A percentile compares a stretch with the other conserved stretches of the same genome.
Evolutionary conservation across 805 yeast species (phyloP).

Genomic region (Saitoella complicata): DNA sequence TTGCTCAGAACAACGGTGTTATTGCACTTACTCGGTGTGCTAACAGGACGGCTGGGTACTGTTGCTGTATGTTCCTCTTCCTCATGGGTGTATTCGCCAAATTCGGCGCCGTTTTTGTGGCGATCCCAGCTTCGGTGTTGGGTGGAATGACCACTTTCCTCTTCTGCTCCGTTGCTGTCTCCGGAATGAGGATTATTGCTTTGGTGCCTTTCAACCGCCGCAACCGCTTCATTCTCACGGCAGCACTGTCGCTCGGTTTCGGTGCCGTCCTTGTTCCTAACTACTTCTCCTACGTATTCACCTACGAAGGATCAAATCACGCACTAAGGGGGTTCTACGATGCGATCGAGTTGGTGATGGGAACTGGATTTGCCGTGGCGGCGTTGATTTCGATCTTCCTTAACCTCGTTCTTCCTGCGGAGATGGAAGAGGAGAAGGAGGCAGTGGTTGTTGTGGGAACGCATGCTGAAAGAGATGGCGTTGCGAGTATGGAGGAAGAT

Average conservation of each 20-base stretch:
- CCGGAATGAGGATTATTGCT: slow-evolving; percentile 54
- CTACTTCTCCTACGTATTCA: slow-evolving; percentile 52
- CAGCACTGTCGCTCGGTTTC: slow-evolving; percentile 46
- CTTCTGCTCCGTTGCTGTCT: slow-evolving; percentile 60
- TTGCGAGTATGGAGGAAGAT: too few relatives aligned
- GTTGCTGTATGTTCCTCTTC: slow-evolving; percentile 63
- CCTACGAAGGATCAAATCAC: slow-evolving; percentile 45
- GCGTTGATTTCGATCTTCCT: slow-evolving; percentile 49
- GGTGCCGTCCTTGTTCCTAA: slow-evolving; percentile 48
- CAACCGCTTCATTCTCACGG: slow-evolving; percentile 56
- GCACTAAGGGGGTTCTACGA: slow-evolving; percentile 45
- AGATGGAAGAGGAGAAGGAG: slow-evolving; percentile 17
- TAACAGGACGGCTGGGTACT: slow-evolving; percentile 61
- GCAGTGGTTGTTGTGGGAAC: too few relatives aligned
- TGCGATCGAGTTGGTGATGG: slow-evolving; percentile 55
- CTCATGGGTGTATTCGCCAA: slow-evolving; percentile 80
- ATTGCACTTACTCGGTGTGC: slow-evolving; percentile 87
- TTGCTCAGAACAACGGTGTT: slow-evolving; percentile 93
- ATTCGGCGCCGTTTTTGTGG: slow-evolving; percentile 68
- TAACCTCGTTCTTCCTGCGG: slow-evolving; percentile 48
- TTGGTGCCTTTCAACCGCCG: slow-evolving; percentile 42
- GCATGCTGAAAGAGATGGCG: too few relatives aligned
- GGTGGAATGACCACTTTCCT: slow-evolving; percentile 81
- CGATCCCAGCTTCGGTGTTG: slow-evolving; percentile 62
- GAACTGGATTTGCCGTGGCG: slow-evolving; percentile 55